Evolutionary conservation across 371 early-diverging fungal species (phyloP).

Genomic region (Conidiobolus incongruus): DNA sequence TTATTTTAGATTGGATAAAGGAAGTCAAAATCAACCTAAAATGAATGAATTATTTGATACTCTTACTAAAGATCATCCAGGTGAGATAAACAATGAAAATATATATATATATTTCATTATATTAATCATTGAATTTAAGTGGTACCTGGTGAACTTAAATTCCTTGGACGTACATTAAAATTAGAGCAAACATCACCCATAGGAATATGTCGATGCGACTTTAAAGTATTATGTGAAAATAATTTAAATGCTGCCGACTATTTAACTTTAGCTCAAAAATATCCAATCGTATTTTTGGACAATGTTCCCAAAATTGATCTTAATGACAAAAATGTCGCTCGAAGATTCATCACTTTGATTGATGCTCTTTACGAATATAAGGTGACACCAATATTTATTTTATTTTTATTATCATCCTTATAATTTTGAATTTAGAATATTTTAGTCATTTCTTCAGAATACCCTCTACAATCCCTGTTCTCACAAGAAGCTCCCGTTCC

Average conservation of each 20-base stretch:
- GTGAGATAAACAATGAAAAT: too few relatives aligned
- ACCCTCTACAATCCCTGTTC: slow-evolving; percentile 38
- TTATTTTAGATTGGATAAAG: neutral
- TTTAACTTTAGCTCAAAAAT: slow-evolving; percentile 43
- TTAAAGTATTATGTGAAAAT: too few relatives aligned
- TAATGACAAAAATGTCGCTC: slow-evolving; percentile 59
- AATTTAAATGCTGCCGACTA: slow-evolving; percentile 83
- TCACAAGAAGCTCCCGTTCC: slow-evolving; percentile 16
- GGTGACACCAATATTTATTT: slow-evolving; percentile 6
- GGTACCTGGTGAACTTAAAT: too few relatives aligned
- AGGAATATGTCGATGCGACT: too few relatives aligned
- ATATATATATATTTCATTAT: too few relatives aligned
- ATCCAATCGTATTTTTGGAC: slow-evolving; percentile 52
- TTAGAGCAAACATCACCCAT: too few relatives aligned
- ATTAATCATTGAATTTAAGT: too few relatives aligned
- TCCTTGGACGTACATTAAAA: too few relatives aligned
- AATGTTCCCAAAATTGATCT: slow-evolving; percentile 66
- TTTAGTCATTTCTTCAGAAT: slow-evolving; percentile 48
- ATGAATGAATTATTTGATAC: neutral
- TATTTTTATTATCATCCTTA: slow-evolving; percentile 1
- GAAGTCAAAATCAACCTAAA: neutral
- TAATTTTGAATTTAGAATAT: slow-evolving; percentile 12
- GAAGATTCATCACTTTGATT: slow-evolving; percentile 82
- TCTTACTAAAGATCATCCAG: too few relatives aligned
- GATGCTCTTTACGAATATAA: slow-evolving; percentile 79